A percentile compares a stretch with the other conserved stretches of the same genome.
phyloP scores from a whole-genome alignment of 169 alveolate species.

The Plasmodium chabaudi region DNA sequence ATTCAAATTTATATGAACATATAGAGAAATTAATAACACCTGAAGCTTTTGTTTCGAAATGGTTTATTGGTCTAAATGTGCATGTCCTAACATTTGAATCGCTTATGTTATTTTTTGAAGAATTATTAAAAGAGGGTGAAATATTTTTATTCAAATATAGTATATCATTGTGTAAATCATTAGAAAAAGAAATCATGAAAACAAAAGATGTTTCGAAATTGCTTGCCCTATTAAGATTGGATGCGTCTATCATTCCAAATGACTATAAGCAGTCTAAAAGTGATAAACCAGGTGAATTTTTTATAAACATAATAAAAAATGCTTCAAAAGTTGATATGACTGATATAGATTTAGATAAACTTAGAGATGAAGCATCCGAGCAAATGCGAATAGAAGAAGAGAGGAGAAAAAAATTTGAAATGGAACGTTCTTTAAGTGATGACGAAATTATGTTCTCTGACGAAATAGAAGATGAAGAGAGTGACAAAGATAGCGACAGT shows the following conservation, averaged over 20 bases:
- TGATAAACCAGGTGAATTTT: slow-evolving; percentile 76
- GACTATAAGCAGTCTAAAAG: slow-evolving; percentile 75
- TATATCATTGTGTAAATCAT: slow-evolving; percentile 79
- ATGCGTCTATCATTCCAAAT: slow-evolving; percentile 79
- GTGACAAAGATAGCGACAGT: not conserved
- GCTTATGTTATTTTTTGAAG: slow-evolving; percentile 78
- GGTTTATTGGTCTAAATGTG: slow-evolving; percentile 86
- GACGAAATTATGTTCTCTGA: slow-evolving; percentile 77
- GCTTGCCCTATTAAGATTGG: slow-evolving; percentile 81
- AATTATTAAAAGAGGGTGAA: slow-evolving; percentile 80
- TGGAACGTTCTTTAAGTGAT: slow-evolving; percentile 61
- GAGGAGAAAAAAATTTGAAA: slow-evolving; percentile 76
- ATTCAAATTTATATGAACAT: slow-evolving; percentile 77
- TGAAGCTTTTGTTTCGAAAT: slow-evolving; percentile 86
- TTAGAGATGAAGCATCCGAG: slow-evolving; percentile 78
- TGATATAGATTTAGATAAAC: slow-evolving; percentile 54
- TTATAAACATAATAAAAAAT: slow-evolving; percentile 77
- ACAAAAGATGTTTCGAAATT: slow-evolving; percentile 80
- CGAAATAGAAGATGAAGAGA: slow-evolving; percentile 50
- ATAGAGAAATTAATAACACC: slow-evolving; percentile 82
- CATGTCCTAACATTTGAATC: slow-evolving; percentile 83
- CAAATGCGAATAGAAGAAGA: slow-evolving; percentile 82
- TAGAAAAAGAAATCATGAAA: slow-evolving; percentile 76
- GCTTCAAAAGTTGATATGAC: slow-evolving; percentile 76
- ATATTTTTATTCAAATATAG: slow-evolving; percentile 82